These are phyloP conservation scores for Sugiyamaella mastotermitis DNA, from an alignment of 805 yeast genomes.

Conservation along the genomic window DNA sequence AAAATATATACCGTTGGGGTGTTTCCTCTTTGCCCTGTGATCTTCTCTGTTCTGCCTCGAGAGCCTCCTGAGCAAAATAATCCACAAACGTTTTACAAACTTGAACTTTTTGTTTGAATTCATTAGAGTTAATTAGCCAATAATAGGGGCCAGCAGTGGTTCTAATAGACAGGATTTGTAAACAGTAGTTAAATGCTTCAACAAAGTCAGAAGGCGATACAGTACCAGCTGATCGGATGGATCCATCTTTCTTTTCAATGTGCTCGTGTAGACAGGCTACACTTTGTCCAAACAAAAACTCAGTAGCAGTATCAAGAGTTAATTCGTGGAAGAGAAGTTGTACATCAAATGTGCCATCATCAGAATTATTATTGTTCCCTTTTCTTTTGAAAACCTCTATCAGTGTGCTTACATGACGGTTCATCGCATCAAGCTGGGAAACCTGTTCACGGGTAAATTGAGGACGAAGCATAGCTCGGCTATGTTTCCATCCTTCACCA, in stretches of 20 bases:
- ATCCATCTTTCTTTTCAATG: slow-evolving; percentile 9
- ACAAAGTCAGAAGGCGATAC: slow-evolving; percentile 12
- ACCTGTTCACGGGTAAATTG: slow-evolving; percentile 32
- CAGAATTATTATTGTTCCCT: slow-evolving; percentile 3
- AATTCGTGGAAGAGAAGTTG: slow-evolving; percentile 27
- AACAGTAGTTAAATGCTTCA: slow-evolving; percentile 21
- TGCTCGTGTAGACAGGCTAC: slow-evolving; percentile 20
- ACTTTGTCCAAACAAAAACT: slow-evolving; percentile 31
- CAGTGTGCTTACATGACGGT: slow-evolving; percentile 25
- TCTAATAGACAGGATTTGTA: slow-evolving; percentile 16
- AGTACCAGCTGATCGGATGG: too few species aligned
- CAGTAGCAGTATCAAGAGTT: slow-evolving; percentile 32
- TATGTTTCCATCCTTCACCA: slow-evolving; percentile 33
- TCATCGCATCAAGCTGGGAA: slow-evolving; percentile 23
- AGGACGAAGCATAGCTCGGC: slow-evolving; percentile 33
- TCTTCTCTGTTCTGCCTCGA: slow-evolving; percentile 17
- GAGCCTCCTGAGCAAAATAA: slow-evolving; percentile 36
- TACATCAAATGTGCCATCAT: slow-evolving; percentile 21
- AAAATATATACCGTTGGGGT: slow-evolving; percentile 33
- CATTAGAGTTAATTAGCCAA: slow-evolving; percentile 15
- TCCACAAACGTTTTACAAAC: slow-evolving; percentile 33
- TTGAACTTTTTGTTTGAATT: slow-evolving; percentile 30
- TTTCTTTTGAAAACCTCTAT: slow-evolving; percentile 11
- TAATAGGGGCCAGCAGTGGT: slow-evolving; percentile 19
- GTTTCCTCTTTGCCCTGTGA: slow-evolving; percentile 28